Percentiles rank a stretch among this genome's conserved stretches.
Evolutionary conservation across 2,329 filamentous ascomycete genomes (phyloP).

Genomic region (Nannizzia gypsea): DNA sequence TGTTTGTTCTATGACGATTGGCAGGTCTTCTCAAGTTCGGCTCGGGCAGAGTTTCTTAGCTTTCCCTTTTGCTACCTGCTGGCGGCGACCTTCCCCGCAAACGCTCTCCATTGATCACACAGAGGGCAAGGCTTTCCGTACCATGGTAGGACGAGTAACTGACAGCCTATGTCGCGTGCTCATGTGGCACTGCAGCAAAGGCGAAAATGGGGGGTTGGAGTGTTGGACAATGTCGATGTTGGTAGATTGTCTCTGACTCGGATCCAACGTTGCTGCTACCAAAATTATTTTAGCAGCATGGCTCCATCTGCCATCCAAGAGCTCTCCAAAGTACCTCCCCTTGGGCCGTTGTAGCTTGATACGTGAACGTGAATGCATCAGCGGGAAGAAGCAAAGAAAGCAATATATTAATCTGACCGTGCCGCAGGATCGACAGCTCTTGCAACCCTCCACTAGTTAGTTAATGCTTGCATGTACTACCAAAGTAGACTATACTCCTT

Average conservation of each 20-base stretch:
- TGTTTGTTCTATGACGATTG: background rate
- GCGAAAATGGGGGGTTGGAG: background rate
- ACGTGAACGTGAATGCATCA: no score
- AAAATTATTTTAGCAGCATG: background rate
- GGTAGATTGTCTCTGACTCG: no score
- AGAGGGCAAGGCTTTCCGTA: background rate
- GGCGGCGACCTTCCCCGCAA: background rate
- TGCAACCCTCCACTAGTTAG: background rate
- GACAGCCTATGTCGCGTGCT: constrained; percentile 1
- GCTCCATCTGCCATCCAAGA: background rate
- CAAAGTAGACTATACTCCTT: background rate
- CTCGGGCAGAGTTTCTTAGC: background rate
- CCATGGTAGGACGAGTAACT: background rate
- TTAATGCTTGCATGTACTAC: background rate
- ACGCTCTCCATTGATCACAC: background rate
- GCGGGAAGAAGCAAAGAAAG: background rate
- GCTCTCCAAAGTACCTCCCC: background rate
- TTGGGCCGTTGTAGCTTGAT: background rate
- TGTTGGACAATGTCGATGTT: no score
- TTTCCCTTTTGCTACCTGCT: no score
- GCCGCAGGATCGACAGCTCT: background rate
- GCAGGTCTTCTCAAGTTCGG: background rate
- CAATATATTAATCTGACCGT: background rate
- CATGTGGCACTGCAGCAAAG: background rate
- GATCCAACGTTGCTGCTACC: background rate